Base-by-base conservation (phyloP, 345 rosid genomes). In the Luvunga scandens region DNA sequence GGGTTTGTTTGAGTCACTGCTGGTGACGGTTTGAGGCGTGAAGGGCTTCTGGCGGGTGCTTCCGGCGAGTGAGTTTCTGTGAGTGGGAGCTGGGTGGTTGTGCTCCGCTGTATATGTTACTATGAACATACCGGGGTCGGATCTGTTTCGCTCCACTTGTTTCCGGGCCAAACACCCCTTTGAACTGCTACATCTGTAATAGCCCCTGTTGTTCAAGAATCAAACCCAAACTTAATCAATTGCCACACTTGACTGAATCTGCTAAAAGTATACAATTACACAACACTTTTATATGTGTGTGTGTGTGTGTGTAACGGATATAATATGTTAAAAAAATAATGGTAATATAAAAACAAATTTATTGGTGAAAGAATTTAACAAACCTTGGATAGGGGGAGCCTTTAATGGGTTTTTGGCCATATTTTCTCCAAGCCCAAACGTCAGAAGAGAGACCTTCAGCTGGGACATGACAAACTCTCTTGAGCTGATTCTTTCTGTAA, bases 341-440 rank as follows among this genome's bases (percentile, higher is more conserved):
- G 1, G 24, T 14, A 30, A 68, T 13, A 25, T 12, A 45, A 27
- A 59, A 18, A 13, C 10, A 50, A 16, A 50, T 16, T 50, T 14
- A 4, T 14, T 10, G 65, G 22, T 62, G 36, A 36, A 22, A 6
- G 36, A 65, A 18, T 27, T 48, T 22, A 24, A 31, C 55, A 42
- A 70, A 90, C 99, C 98, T 96, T 55, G 99, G 98, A 86, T 91
- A 92, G 34, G 99, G 99, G 30, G 98, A 97, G 66, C 98, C 98
- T 85, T 96, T 96, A 86, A 96, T 96, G 84, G 99, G 99, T 85
- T 96, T 96, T 66, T 96, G 99, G 59, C 99, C 99, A 78, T 97
- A 97, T 86, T 97, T 97, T 36, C 98, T 88, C 98, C 99, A 96
- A 36, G 99, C 97, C 99, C 99, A 96, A 64, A 93, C 90, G 77